These are phyloP conservation scores for Geranium brycei DNA, from an alignment of 345 rosid genomes.

Conservation along the genomic window DNA sequence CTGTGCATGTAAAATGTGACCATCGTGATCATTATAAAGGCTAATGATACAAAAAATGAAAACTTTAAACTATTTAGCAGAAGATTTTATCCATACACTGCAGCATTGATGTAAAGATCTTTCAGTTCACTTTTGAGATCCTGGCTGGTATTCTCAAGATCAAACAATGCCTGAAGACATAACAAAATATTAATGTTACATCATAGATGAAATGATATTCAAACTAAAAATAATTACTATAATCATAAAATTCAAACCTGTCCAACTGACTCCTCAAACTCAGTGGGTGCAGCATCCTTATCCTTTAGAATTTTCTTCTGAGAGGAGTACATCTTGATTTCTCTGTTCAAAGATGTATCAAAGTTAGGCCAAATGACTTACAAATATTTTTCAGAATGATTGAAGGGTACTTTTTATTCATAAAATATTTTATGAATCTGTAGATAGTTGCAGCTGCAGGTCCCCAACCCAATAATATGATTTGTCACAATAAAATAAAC, in stretches of 20 bases:
- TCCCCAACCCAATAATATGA: too few relatives aligned
- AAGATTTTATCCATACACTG: constrained; percentile 31
- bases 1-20: constrained; percentile 4
- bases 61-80: neutral
- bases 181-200: neutral
- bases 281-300: constrained; percentile 71
- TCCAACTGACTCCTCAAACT: constrained; percentile 74
- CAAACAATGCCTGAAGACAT: constrained; percentile 53
- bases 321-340: constrained; percentile 60
- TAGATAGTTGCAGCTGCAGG: too few relatives aligned
- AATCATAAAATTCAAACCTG: constrained; percentile 26
- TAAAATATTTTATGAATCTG: too few relatives aligned
- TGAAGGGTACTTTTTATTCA: too few relatives aligned
- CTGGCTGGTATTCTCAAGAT: constrained; percentile 70
- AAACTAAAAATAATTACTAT: neutral
- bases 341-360: constrained; percentile 14
- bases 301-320: constrained; percentile 78
- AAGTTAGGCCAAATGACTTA: too few relatives aligned
- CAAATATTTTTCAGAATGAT: too few relatives aligned
- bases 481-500: too few relatives aligned
- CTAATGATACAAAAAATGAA: too few relatives aligned
- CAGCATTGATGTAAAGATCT: constrained; percentile 68
- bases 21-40: too few relatives aligned
- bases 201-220: neutral
- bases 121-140: constrained; percentile 76